These are phyloP conservation scores for Citrullus amarus DNA, from an alignment of 306 rosid genomes.

Conservation along the genomic window DNA sequence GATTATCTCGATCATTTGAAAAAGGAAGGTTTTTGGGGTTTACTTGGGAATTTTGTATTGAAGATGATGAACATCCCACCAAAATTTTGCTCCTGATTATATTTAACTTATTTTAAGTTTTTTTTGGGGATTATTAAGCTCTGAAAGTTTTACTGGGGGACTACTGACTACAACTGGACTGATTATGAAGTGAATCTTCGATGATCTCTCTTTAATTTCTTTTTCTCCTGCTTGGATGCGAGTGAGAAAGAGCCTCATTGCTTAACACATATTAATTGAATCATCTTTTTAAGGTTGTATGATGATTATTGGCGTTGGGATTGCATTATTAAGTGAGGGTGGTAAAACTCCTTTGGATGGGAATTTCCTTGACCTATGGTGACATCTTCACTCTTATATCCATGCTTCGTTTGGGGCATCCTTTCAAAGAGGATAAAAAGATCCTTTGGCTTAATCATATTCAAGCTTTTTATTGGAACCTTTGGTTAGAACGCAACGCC, in stretches of 20 bases:
- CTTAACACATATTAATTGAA: not conserved
- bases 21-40: not conserved
- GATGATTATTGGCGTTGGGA: not conserved
- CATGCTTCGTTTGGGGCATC: no score
- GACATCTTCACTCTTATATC: no score
- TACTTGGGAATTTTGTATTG: not conserved
- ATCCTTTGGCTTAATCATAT: no score
- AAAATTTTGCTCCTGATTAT: not conserved
- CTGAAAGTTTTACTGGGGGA: not conserved
- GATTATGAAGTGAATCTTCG: not conserved
- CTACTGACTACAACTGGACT: not conserved
- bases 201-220: not conserved
- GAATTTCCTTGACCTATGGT: no score
- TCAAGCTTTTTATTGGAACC: no score
- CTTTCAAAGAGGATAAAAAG: no score
- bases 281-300: not conserved
- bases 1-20: not conserved
- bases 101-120: not conserved
- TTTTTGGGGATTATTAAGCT: not conserved
- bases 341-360: no score
- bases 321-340: not conserved
- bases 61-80: not conserved
- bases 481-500: no score
- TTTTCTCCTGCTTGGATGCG: not conserved
- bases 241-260: not conserved